Percentiles rank a stretch among this genome's conserved stretches.
phyloP scores from a whole-genome alignment of 2,329 filamentous ascomycete genomes.

The Nothophoma quercina region DNA sequence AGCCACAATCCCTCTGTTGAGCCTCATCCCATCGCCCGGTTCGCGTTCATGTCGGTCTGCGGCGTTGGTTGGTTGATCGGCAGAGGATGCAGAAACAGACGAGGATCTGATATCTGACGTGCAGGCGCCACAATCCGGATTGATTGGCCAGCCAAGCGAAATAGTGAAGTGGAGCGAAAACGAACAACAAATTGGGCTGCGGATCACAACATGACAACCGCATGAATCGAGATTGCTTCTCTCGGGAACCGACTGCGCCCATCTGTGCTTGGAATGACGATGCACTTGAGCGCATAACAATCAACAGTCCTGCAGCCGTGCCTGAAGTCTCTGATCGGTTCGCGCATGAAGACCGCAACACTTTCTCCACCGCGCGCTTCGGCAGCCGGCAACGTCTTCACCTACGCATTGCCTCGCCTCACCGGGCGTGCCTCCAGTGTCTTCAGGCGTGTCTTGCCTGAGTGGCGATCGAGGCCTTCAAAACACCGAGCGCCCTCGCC shows the following conservation, averaged over 20 bases:
- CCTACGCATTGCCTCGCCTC: not conserved
- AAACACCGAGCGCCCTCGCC: slow-evolving; percentile 13
- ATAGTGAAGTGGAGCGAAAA: slow-evolving; percentile 19
- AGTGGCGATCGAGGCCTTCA: slow-evolving; percentile 4
- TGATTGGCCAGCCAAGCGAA: slow-evolving; percentile 17
- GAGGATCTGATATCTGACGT: slow-evolving; percentile 3
- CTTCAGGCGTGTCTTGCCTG: slow-evolving; percentile 2
- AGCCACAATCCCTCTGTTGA: not conserved
- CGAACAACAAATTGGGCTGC: slow-evolving; percentile 13
- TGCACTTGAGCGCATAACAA: not conserved
- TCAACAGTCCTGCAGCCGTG: not conserved
- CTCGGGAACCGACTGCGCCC: not conserved
- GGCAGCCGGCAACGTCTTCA: slow-evolving; percentile 4
- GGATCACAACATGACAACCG: slow-evolving; percentile 1
- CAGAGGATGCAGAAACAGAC: slow-evolving; percentile 8
- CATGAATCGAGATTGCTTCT: slow-evolving; percentile 10
- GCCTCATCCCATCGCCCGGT: slow-evolving; percentile 6
- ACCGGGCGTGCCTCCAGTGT: not conserved
- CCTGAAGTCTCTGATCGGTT: not conserved
- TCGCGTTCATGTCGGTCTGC: slow-evolving; percentile 1
- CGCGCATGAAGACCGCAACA: not conserved
- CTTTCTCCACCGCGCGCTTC: slow-evolving; percentile 4
- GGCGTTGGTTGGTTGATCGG: slow-evolving; percentile 3
- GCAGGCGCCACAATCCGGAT: not conserved
- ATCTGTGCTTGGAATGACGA: not conserved